Evolutionary conservation across 2,329 filamentous ascomycete species (phyloP).

Genomic region (Beauveria asiatica): DNA sequence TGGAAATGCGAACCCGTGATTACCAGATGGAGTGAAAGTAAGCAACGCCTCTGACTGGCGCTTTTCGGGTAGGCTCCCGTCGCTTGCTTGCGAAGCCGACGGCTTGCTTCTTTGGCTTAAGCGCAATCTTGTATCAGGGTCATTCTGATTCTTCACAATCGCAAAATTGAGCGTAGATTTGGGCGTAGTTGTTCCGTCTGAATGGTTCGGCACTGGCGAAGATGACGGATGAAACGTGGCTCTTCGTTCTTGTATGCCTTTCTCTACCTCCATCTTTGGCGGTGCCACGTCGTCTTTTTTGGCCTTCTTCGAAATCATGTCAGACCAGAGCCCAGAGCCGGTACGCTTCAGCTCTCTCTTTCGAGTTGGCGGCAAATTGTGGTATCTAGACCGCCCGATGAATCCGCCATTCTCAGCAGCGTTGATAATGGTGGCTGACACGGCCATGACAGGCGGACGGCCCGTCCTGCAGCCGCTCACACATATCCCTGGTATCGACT

Average conservation of each 20-base stretch:
- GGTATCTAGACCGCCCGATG: conserved; percentile 17
- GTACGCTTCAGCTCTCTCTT: conserved; percentile 11
- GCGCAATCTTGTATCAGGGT: conserved; percentile 52
- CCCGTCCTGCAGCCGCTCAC: conserved; percentile 34
- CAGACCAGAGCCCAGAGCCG: conserved; percentile 5
- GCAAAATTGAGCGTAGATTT: conserved; percentile 51
- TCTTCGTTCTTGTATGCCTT: not conserved
- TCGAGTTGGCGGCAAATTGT: not conserved
- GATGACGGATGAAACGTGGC: not conserved
- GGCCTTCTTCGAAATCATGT: not conserved
- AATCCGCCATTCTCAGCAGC: conserved; percentile 31
- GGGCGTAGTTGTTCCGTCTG: conserved; percentile 19
- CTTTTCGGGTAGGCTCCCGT: conserved; percentile 18
- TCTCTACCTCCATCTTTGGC: not conserved
- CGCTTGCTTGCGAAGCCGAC: conserved; percentile 40
- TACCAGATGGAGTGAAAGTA: not conserved
- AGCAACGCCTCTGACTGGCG: not conserved
- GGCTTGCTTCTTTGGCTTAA: conserved; percentile 54
- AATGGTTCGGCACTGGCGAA: not conserved
- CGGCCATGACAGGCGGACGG: conserved; percentile 27
- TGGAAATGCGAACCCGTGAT: not conserved
- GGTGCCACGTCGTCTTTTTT: not conserved
- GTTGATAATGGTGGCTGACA: conserved; percentile 31
- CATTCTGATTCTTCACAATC: conserved; percentile 67
- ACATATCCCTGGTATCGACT: conserved; percentile 28